Evolutionary conservation across 176 grass and related monocot species (phyloP).

Genomic region (Microstegium vimineum): DNA sequence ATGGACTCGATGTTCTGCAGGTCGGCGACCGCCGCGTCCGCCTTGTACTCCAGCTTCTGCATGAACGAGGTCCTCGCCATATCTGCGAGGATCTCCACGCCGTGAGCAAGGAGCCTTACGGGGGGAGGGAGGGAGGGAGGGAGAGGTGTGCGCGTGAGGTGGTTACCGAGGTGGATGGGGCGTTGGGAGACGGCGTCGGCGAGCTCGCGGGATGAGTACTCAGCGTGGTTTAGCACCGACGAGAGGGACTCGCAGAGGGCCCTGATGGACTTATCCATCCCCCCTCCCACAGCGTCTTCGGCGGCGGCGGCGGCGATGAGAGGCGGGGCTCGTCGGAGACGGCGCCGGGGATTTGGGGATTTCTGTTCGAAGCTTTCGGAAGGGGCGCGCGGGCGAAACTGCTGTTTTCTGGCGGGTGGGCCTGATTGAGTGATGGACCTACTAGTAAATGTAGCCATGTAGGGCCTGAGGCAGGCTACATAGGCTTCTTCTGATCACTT

Average conservation of each 20-base stretch:
- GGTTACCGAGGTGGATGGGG: constrained; percentile 64
- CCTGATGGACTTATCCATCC: constrained; percentile 60
- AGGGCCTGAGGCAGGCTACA: no score
- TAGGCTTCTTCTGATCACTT: no score
- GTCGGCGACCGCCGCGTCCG: constrained; percentile 48
- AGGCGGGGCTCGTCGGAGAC: constrained; percentile 15
- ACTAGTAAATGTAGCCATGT: no score
- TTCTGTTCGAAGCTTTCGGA: no score
- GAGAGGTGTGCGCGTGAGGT: neutral
- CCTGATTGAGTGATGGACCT: no score
- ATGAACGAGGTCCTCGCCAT: constrained; percentile 63
- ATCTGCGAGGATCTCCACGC: constrained; percentile 21
- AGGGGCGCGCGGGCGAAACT: no score
- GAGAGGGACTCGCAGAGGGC: constrained; percentile 54
- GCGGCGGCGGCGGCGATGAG: neutral
- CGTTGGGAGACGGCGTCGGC: constrained; percentile 58
- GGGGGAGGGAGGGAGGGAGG: neutral
- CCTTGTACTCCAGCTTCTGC: constrained; percentile 43
- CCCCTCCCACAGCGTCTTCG: neutral
- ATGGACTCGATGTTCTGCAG: constrained; percentile 67
- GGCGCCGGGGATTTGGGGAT: neutral
- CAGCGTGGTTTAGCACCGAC: constrained; percentile 48
- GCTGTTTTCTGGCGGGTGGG: no score
- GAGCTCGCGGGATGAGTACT: constrained; percentile 55
- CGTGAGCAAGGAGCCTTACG: neutral